Base-by-base conservation (phyloP, 257 asterid species). In the Capsicum baccatum region DNA sequence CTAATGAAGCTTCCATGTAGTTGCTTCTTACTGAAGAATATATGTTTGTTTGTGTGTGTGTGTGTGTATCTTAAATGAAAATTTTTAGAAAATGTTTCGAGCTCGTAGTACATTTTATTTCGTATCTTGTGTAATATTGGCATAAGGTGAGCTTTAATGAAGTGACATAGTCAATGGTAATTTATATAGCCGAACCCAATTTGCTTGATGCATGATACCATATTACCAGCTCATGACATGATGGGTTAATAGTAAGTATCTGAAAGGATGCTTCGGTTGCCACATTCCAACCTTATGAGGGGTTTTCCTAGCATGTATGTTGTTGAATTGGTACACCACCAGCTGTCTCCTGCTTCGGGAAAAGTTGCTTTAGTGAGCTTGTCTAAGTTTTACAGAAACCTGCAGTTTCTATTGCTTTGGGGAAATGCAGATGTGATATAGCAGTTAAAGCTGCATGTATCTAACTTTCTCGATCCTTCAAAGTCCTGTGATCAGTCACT, bases 321-420 rank as follows among this genome's bases (percentile, higher is more conserved):
- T 76, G 47, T 52, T 76, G 81, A 50, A 76, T 52, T 76, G 81
- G 48, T 52, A 21, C 19, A 35, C 81, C 8, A 26, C 48, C 42
- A 19, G 44, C 44, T 3, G 44, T 21, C 7, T 50, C 80, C 13
- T 48, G 60, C 39, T 74, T 7, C 17, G 6, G 44, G 44, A 74
- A 71, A 71, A 47, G 56, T 73, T 73, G 58, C 80, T 44, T 57
- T 39, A 73, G 17, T 73, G 80, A 47, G 80, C 80, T 73, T 33
- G n/a, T 73, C 80, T 6, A 47, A n/a, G 59, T 73, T 47, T 10
- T 52, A 73, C 13, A 52, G 80, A 5, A 73, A 48, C 39, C 59
- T 11, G 58, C 59, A 73, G 10, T 42, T 73, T 47, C 59, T 73
- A 47, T 47, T 73, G 59, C 58, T 73, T 47, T 73, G 39, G 17